Evolutionary conservation across 176 grass and related monocot genomes (phyloP).

Genomic region (Luzula sylvatica): DNA sequence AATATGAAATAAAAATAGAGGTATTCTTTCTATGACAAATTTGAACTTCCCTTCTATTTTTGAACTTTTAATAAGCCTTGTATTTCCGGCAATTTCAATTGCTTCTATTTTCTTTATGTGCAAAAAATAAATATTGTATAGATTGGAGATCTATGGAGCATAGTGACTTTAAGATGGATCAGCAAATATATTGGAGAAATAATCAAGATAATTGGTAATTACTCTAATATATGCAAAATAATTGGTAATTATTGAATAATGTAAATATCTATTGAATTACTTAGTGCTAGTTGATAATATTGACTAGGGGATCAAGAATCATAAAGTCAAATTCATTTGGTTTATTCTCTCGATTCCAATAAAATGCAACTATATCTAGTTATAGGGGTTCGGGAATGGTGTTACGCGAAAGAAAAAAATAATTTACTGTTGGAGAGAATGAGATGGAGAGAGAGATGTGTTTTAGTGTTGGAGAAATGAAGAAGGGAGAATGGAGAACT

Average conservation of each 20-base stretch:
- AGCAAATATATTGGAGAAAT: neutral
- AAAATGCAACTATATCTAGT: no score
- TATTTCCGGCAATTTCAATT: slow-evolving; percentile 3
- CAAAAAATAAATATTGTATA: slow-evolving; percentile 11
- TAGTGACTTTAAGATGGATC: neutral
- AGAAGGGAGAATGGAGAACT: no score
- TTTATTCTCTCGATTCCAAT: no score
- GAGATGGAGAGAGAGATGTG: no score
- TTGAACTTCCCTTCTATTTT: no score
- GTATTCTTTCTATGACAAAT: no score
- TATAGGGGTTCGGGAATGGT: no score
- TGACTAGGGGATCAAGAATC: neutral
- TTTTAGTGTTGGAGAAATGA: no score
- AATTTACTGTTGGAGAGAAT: no score
- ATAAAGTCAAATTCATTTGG: no score
- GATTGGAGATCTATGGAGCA: neutral
- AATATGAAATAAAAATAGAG: no score
- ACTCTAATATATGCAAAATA: neutral
- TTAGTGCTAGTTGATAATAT: neutral
- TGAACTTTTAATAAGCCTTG: neutral
- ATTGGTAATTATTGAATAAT: neutral
- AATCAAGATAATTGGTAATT: neutral
- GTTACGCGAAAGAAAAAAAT: no score
- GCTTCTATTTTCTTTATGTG: slow-evolving; percentile 11
- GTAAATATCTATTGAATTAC: slow-evolving; percentile 6